Evolutionary conservation across 306 rosid species (phyloP).

Genomic region (Rosa chinensis): DNA sequence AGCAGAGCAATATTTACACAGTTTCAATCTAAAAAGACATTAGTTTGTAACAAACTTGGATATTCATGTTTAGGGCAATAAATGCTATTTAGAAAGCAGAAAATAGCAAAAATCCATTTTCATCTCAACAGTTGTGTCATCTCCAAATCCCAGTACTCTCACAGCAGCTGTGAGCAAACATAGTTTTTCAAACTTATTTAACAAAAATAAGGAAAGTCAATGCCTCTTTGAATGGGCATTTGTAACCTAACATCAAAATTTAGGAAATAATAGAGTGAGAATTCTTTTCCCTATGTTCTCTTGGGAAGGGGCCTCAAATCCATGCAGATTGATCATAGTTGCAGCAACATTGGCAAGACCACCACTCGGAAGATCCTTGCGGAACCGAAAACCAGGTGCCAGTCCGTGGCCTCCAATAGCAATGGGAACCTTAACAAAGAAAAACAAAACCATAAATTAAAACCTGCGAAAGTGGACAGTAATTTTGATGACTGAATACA

Average conservation of each 20-base stretch:
- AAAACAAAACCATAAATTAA: too few relatives aligned
- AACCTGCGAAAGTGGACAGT: too few relatives aligned
- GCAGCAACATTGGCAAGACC: conserved; percentile 91
- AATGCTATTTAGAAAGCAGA: too few relatives aligned
- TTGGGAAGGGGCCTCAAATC: conserved; percentile 71
- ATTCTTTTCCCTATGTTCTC: neutral
- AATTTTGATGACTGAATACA: too few relatives aligned
- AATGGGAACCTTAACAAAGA: too few relatives aligned
- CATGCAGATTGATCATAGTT: conserved; percentile 96
- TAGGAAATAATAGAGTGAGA: neutral
- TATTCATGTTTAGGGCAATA: too few relatives aligned
- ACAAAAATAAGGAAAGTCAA: neutral
- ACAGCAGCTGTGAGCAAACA: conserved; percentile 1
- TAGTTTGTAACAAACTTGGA: too few relatives aligned
- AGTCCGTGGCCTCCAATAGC: conserved; percentile 99
- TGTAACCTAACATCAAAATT: conserved; percentile 30
- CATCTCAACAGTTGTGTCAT: neutral
- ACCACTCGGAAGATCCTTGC: conserved; percentile 68
- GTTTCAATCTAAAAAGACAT: too few relatives aligned
- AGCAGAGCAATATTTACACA: too few relatives aligned
- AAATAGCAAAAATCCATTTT: too few relatives aligned
- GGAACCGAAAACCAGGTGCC: conserved; percentile 63
- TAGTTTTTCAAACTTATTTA: conserved; percentile 26
- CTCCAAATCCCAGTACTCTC: neutral
- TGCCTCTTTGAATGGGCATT: conserved; percentile 6